These are phyloP conservation scores for Metschnikowia vanudenii DNA, from an alignment of 805 yeast genomes.

Conservation along the genomic window DNA sequence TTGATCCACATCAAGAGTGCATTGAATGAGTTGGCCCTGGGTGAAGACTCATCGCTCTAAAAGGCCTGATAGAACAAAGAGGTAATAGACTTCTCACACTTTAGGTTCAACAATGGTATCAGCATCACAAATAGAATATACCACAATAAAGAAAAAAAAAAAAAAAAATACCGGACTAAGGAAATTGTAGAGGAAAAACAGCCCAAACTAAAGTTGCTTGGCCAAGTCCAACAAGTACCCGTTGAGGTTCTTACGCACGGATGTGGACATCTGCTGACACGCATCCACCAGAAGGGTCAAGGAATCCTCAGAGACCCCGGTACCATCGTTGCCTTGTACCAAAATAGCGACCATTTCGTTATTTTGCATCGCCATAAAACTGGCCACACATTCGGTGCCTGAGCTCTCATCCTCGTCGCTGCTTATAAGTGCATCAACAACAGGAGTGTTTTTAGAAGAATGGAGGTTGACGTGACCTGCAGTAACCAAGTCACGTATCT, in stretches of 20 bases:
- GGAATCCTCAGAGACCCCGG: conserved; percentile 23
- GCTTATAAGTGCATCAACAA: conserved; percentile 13
- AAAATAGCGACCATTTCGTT: conserved; percentile 62
- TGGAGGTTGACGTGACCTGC: conserved; percentile 48
- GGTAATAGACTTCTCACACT: too few species aligned
- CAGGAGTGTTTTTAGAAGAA: conserved; percentile 7
- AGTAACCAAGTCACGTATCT: conserved; percentile 72
- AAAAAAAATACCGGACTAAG: too few species aligned
- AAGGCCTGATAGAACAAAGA: conserved; percentile 13
- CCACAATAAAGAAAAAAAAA: not conserved
- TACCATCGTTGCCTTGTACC: conserved; percentile 35
- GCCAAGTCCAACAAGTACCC: conserved; percentile 33
- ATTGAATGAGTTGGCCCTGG: conserved; percentile 33
- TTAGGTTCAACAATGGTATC: too few species aligned
- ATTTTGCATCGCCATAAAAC: conserved; percentile 53
- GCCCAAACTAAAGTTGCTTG: not conserved
- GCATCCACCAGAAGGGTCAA: conserved; percentile 35
- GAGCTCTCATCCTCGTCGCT: conserved; percentile 3
- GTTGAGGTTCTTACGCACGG: conserved; percentile 46
- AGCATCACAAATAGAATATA: not conserved
- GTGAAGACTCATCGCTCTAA: conserved; percentile 19
- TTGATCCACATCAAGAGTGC: conserved; percentile 36
- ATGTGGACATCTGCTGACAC: conserved; percentile 45
- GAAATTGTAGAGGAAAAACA: too few species aligned
- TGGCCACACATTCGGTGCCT: conserved; percentile 32